Evolutionary conservation across 2,329 filamentous ascomycete species (phyloP).

Genomic region (Volutella citrinella): DNA sequence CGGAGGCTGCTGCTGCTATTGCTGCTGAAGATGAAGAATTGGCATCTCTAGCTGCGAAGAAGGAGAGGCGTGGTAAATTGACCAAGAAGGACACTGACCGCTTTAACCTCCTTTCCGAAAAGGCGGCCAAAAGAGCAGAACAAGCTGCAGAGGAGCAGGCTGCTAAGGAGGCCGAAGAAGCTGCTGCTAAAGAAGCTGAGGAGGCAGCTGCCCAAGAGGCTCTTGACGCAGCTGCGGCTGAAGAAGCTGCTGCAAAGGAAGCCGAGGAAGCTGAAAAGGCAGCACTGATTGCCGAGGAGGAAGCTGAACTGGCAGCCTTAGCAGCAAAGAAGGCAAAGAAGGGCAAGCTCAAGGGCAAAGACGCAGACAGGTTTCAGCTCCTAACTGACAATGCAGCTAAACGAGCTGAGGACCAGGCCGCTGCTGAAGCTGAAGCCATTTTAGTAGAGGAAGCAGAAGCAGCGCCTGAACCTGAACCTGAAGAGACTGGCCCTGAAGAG

Average conservation of each 20-base stretch:
- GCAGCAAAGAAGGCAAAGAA: neutral
- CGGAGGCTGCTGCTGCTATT: slow-evolving; percentile 29
- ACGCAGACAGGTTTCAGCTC: slow-evolving; percentile 26
- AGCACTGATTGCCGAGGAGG: slow-evolving; percentile 3
- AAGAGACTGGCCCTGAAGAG: slow-evolving; percentile 18
- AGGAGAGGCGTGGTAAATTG: slow-evolving; percentile 29
- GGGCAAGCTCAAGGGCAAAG: slow-evolving; percentile 12
- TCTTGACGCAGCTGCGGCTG: slow-evolving; percentile 13
- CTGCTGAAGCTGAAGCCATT: slow-evolving; percentile 14
- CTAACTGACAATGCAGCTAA: slow-evolving; percentile 17
- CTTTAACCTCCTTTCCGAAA: slow-evolving; percentile 20
- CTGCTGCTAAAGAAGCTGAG: slow-evolving; percentile 9
- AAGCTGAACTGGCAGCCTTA: neutral
- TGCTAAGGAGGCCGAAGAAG: slow-evolving; percentile 7
- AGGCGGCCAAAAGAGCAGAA: slow-evolving; percentile 16
- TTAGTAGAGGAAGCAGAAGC: slow-evolving; percentile 6
- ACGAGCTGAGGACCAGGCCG: slow-evolving; percentile 12
- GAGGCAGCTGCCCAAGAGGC: slow-evolving; percentile 16
- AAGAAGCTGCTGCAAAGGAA: slow-evolving; percentile 27
- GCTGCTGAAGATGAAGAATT: slow-evolving; percentile 24
- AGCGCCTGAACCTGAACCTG: slow-evolving; percentile 21
- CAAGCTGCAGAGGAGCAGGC: slow-evolving; percentile 22
- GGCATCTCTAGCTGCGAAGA: slow-evolving; percentile 31
- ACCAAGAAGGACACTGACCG: slow-evolving; percentile 29
- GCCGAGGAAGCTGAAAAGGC: slow-evolving; percentile 12